These are phyloP conservation scores for Tulasnella sp. DNA, from an alignment of 768 basidiomycete genomes.

Conservation along the genomic window DNA sequence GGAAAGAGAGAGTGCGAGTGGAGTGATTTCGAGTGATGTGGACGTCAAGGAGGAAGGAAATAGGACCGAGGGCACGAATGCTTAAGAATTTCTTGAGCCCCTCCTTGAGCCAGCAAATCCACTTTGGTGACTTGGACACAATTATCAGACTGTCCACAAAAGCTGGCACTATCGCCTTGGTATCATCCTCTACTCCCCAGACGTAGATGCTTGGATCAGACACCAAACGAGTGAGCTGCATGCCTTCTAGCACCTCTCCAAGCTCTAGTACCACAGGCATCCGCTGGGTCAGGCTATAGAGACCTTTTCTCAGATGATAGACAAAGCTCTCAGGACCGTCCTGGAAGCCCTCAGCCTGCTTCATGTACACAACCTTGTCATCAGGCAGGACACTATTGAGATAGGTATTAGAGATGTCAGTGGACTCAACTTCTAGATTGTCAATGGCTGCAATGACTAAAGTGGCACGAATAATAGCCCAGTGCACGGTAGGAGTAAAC, in stretches of 20 bases:
- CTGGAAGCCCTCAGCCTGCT: not conserved
- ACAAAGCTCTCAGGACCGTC: constrained; percentile 12
- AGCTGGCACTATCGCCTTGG: too few relatives aligned
- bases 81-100: not conserved
- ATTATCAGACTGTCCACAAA: not conserved
- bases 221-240: not conserved
- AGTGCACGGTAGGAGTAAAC: constrained; percentile 23
- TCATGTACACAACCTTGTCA: constrained; percentile 3
- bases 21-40: not conserved
- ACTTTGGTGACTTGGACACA: too few relatives aligned
- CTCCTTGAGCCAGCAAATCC: not conserved
- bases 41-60: not conserved
- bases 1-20: not conserved
- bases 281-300: constrained; percentile 25
- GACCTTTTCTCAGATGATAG: constrained; percentile 20
- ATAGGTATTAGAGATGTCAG: constrained; percentile 19
- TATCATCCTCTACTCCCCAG: not conserved
- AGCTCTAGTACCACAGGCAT: constrained; percentile 21
- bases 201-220: not conserved
- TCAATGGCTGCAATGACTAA: not conserved
- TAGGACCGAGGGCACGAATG: not conserved
- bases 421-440: not conserved
- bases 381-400: constrained; percentile 19
- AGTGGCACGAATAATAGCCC: not conserved
- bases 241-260: not conserved